phyloP scores from a whole-genome alignment of 371 early-diverging fungal species.

The Mortierella sp. region DNA sequence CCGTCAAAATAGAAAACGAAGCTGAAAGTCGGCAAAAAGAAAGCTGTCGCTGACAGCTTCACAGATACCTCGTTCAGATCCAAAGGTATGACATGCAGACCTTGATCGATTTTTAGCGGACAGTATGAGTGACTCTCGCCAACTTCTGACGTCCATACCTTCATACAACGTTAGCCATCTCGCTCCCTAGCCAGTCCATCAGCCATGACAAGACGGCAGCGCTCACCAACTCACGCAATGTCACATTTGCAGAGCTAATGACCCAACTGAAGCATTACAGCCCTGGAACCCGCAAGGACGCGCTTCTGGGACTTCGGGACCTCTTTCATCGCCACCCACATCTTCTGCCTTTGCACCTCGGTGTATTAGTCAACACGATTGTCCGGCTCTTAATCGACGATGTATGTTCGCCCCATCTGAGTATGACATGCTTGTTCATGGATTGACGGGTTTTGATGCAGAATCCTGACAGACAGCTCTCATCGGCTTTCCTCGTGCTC shows the following conservation, averaged over 20 bases:
- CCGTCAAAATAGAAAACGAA: constrained; percentile 78
- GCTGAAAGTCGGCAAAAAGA: constrained; percentile 92
- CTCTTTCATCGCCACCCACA: constrained; percentile 68
- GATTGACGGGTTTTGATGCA: no score
- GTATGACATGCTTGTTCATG: not conserved
- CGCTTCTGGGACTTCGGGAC: constrained; percentile 76
- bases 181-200: constrained; percentile 81
- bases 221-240: constrained; percentile 78
- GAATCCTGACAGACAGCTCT: no score
- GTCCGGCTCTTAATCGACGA: constrained; percentile 72
- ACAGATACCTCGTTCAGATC: constrained; percentile 91
- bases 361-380: constrained; percentile 72
- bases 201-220: constrained; percentile 77
- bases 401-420: constrained; percentile 48
- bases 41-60: constrained; percentile 78
- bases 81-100: no score
- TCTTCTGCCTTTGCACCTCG: constrained; percentile 69
- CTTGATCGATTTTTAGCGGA: no score
- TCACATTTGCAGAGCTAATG: constrained; percentile 78
- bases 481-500: not conserved
- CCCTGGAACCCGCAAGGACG: constrained; percentile 81
- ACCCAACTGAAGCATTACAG: constrained; percentile 84
- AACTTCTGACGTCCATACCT: not conserved
- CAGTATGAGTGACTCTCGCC: no score
- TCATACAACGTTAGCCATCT: constrained; percentile 67